phyloP scores from a whole-genome alignment of 805 yeast species.

The Metschnikowia lachancei region DNA sequence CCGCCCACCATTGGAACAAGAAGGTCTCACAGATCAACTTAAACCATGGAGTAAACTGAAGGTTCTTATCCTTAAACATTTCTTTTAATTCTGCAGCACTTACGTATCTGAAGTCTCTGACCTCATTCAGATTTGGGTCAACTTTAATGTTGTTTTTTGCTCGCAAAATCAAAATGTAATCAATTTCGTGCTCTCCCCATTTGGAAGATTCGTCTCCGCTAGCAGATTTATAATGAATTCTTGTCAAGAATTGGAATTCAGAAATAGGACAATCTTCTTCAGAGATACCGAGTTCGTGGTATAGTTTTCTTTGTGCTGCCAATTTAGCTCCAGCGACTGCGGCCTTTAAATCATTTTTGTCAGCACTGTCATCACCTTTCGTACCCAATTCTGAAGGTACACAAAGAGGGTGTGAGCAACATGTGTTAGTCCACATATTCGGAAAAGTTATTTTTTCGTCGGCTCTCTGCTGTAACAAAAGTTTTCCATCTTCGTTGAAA shows the following conservation, averaged over 20 bases:
- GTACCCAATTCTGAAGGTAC: slow-evolving; percentile 75
- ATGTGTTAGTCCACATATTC: slow-evolving; percentile 96
- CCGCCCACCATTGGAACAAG: slow-evolving; percentile 92
- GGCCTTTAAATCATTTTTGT: slow-evolving; percentile 41
- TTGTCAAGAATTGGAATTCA: slow-evolving; percentile 76
- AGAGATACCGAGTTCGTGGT: slow-evolving; percentile 88
- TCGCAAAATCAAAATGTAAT: slow-evolving; percentile 80
- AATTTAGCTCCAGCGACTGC: slow-evolving; percentile 75
- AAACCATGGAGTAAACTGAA: slow-evolving; percentile 96
- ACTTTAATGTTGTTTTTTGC: slow-evolving; percentile 51
- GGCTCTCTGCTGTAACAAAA: slow-evolving; percentile 92
- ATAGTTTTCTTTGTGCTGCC: slow-evolving; percentile 90
- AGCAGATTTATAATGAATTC: slow-evolving; percentile 91
- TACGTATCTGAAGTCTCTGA: slow-evolving; percentile 77
- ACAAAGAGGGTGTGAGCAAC: slow-evolving; percentile 97
- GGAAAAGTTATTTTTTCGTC: slow-evolving; percentile 96
- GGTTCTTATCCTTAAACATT: slow-evolving; percentile 69
- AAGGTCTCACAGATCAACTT: slow-evolving; percentile 89
- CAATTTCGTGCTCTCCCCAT: slow-evolving; percentile 99
- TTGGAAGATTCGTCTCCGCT: slow-evolving; percentile 55
- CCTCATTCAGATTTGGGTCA: slow-evolving; percentile 71
- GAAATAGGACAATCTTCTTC: slow-evolving; percentile 58
- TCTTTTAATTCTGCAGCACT: slow-evolving; percentile 58
- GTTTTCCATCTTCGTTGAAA: slow-evolving; percentile 71
- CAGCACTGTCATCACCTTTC: slow-evolving; percentile 10